phyloP scores from a whole-genome alignment of 1,139 yeast species.

The Hemisphaericaspora subhashii region DNA sequence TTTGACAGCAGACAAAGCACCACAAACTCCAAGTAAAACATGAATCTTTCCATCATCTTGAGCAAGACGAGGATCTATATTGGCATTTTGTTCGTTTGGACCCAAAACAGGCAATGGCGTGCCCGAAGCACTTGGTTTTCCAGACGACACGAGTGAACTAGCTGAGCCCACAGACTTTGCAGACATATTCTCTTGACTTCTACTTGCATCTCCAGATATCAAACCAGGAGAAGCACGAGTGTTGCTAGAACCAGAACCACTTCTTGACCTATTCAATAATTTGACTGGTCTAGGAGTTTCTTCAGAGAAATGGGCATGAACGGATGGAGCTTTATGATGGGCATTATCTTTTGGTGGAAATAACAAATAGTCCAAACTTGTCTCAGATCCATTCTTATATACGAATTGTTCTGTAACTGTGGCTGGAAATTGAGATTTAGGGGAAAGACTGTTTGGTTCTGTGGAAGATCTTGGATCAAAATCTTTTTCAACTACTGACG shows the following conservation, averaged over 20 bases:
- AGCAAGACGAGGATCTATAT: constrained; percentile 77
- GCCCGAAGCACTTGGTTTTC: constrained; percentile 4
- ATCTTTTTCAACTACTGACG: constrained; percentile 1
- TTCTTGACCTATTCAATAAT: constrained; percentile 34
- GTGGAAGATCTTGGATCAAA: constrained; percentile 1
- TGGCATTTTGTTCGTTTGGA: constrained; percentile 48
- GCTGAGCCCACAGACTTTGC: not conserved
- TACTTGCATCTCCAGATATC: not conserved
- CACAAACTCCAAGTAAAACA: constrained; percentile 85
- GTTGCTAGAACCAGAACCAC: constrained; percentile 29
- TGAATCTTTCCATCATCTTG: constrained; percentile 91
- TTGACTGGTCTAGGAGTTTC: constrained; percentile 61
- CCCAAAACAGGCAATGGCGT: constrained; percentile 11
- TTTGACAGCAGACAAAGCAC: constrained; percentile 78
- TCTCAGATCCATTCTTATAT: constrained; percentile 18
- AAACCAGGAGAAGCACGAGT: constrained; percentile 4
- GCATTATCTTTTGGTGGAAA: constrained; percentile 32
- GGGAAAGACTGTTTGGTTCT: constrained; percentile 3
- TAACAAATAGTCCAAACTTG: constrained; percentile 28
- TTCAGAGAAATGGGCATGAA: constrained; percentile 83
- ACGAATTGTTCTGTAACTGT: constrained; percentile 13
- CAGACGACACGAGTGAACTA: constrained; percentile 2
- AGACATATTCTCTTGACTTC: not conserved
- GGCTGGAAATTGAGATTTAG: constrained; percentile 2
- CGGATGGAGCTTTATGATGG: constrained; percentile 60